A percentile compares a stretch with the other conserved stretches of the same genome.
phyloP scores from a whole-genome alignment of 2,329 filamentous ascomycete genomes.

The Apiospora hydei region DNA sequence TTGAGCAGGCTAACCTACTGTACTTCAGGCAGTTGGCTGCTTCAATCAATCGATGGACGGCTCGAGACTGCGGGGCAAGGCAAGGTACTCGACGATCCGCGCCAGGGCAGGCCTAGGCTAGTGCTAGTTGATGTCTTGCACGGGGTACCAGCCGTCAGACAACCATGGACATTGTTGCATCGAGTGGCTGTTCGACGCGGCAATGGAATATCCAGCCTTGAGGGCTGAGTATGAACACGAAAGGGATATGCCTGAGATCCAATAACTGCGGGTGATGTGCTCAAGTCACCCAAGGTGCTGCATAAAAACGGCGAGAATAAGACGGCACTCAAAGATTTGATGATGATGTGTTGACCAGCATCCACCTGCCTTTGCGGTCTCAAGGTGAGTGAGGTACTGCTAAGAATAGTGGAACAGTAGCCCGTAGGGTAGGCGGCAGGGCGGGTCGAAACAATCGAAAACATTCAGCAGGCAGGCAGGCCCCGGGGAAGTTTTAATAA shows the following conservation, averaged over 20 bases:
- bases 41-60: too few relatives aligned
- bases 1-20: conserved; percentile 5
- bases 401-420: background rate
- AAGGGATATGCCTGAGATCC: too few relatives aligned
- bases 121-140: conserved; percentile 14
- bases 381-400: background rate
- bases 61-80: conserved; percentile 19
- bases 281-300: too few relatives aligned
- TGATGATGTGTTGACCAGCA: background rate
- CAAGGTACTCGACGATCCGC: conserved; percentile 16
- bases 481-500: conserved; percentile 1
- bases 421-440: background rate
- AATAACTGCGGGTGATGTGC: too few relatives aligned
- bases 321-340: background rate
- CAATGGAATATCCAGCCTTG: background rate
- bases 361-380: background rate
- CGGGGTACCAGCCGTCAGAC: background rate
- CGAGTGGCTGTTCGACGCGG: background rate
- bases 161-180: background rate
- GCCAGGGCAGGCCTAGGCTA: conserved; percentile 4
- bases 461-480: conserved; percentile 3
- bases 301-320: background rate
- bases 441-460: conserved; percentile 14
- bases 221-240: background rate
- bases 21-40: background rate